These are phyloP conservation scores for Pseudocercospora macadamiae DNA, from an alignment of 2,329 filamentous ascomycete genomes.

Conservation along the genomic window DNA sequence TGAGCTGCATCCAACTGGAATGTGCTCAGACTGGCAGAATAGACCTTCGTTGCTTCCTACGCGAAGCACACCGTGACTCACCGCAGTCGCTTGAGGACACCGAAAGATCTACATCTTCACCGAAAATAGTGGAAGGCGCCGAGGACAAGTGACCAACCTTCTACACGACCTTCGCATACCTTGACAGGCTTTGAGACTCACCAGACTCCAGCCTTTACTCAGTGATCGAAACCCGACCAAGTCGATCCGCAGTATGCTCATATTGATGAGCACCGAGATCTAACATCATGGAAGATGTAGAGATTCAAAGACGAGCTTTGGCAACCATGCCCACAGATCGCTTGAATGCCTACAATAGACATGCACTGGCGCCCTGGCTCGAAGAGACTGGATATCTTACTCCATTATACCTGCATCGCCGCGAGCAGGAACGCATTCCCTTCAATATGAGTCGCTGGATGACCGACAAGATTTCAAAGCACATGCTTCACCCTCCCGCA, in stretches of 20 bases:
- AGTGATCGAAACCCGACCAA: too few species aligned
- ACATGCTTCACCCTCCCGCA: background rate
- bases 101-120: too few species aligned
- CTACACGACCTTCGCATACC: too few species aligned
- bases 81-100: background rate
- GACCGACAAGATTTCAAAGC: background rate
- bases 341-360: constrained; percentile 14
- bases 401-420: constrained; percentile 5
- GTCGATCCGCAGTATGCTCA: too few species aligned
- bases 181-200: too few species aligned
- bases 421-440: constrained; percentile 10
- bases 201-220: too few species aligned
- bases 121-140: too few species aligned
- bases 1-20: too few species aligned
- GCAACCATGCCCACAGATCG: constrained; percentile 3
- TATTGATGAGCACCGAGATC: background rate
- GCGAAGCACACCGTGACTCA: too few species aligned
- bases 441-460: constrained; percentile 18
- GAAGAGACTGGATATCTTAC: constrained; percentile 14
- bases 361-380: constrained; percentile 12
- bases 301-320: constrained; percentile 5
- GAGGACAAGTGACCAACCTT: too few species aligned
- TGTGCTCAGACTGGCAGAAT: too few species aligned
- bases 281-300: background rate
- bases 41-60: too few species aligned